Percentiles rank a stretch among this genome's conserved stretches.
phyloP scores from a whole-genome alignment of 495 filamentous ascomycete species.

The Amorphotheca resinae region DNA sequence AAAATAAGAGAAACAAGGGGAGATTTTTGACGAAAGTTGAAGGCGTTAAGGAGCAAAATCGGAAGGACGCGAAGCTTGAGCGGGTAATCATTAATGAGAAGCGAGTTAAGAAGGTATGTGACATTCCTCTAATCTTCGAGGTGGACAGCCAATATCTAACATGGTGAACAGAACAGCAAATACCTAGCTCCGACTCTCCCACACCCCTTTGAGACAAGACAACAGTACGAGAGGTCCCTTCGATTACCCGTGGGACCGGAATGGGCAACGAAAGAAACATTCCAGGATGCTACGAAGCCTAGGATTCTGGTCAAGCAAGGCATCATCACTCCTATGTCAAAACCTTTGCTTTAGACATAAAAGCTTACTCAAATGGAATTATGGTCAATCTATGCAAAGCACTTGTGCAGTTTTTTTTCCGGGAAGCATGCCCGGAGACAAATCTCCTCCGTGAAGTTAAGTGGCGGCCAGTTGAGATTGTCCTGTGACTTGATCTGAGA shows the following conservation, averaged over 20 bases:
- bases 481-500: too few species aligned
- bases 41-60: slow-evolving; percentile 62
- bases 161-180: slow-evolving; percentile 54
- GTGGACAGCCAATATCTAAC: background rate
- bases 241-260: slow-evolving; percentile 84
- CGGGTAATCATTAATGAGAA: slow-evolving; percentile 92
- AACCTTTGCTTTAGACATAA: slow-evolving; percentile 30
- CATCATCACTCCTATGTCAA: slow-evolving; percentile 77
- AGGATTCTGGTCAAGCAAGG: slow-evolving; percentile 87
- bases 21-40: slow-evolving; percentile 51
- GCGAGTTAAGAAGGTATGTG: slow-evolving; percentile 68
- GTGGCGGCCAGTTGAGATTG: too few species aligned
- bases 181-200: slow-evolving; percentile 76
- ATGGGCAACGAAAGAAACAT: slow-evolving; percentile 87
- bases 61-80: slow-evolving; percentile 70
- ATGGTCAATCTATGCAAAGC: background rate
- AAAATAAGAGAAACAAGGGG: slow-evolving; percentile 38
- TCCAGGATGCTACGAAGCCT: slow-evolving; percentile 83
- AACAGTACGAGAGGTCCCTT: slow-evolving; percentile 85
- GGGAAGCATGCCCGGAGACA: too few species aligned
- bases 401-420: background rate
- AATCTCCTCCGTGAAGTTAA: too few species aligned
- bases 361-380: background rate
- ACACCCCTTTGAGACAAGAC: slow-evolving; percentile 69
- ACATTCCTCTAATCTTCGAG: background rate